Evolutionary conservation across 2,329 filamentous ascomycete genomes (phyloP), one percentile per base, ranked within the genome.

Genomic region (Diaporthe sp.): DNA sequence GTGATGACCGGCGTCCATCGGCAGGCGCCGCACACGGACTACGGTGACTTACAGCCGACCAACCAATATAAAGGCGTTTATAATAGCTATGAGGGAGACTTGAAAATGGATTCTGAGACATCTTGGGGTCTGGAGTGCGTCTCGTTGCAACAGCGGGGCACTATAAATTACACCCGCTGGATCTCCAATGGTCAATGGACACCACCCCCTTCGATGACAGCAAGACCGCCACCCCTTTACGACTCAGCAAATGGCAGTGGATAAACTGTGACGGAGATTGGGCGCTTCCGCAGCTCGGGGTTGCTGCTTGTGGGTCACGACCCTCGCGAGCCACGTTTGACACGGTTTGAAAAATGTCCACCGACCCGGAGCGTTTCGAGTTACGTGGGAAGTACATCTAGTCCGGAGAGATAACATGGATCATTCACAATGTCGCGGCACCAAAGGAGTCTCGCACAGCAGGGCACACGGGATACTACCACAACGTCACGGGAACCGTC

Each of bases 81-180:
- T 51, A 10, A 12, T 51, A 0, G 22, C 22, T 19, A 49, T n/a
- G 6, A 3, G 5, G 0, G 7, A 49, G 46, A 3, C 9, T 9
- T 49, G 1, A 7, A 15, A 19, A 1, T 46, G 6, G 7, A 19
- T n/a, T 4, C n/a, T 0, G 1, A 9, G 9, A 13, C 49, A 12
- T 51, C 22, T 51, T 51, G 49, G 49, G 49, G 2, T 2, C 2
- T 51, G 22, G 22, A 51, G 22, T 51, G 22, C 49, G 22, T 3
- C 5, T n/a, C 12, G 22, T 51, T 25, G 5, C 8, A 25, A 51
- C 49, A 51, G 10, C 22, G 25, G 49, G 49, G 49, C n/a, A n/a
- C 25, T 9, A n/a, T 25, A 51, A 51, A 51, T 51, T 51, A 51
- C 49, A 51, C 49, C 22, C n/a, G 22, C 9, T n/a, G 10, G 22